Base-by-base conservation (phyloP, 495 filamentous ascomycete species). In the Pyronema domesticum region DNA sequence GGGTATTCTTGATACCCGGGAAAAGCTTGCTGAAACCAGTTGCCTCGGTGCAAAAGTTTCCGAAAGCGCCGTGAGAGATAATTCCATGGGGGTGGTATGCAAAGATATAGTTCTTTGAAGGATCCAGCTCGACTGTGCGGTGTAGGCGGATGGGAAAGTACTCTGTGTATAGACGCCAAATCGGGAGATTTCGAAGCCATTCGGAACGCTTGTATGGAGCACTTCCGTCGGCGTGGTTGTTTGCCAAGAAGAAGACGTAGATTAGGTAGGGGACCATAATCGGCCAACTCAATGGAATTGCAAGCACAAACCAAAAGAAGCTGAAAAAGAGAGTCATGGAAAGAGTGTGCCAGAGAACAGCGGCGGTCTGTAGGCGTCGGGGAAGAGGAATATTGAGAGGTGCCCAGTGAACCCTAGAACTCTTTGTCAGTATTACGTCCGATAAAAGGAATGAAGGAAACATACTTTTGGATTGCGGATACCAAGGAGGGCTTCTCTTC, bases 41-140 rank as follows among this genome's bases (percentile, higher is more conserved):
- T 1, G 59, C 65, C 59, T 96, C 91, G 6, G 93, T 96, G 33
- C 74, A 85, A 59, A 98, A 95, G 13, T 89, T 82, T 3, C 83
- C 86, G 68, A 91, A 95, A 0, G 93, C 91, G 37, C 91, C 91
- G 63, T 95, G 86, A 11, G 83, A 87, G 61, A 98, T 94, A 68
- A 98, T 95, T 40, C 91, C 91, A 66, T 96, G 89, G 0, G 89
- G 89, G 64, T 95, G 91, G 67, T 96, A 95, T 42, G 93, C 91
- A 65, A 98, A 94, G 59, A 98, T 89, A 70, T 96, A 98, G 69
- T 96, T 96, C 55, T 86, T 76, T 2, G 82, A 85, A 0, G 86
- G 74, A 11, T 84, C 77, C 2, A 98, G 79, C 48, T 83, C 69
- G 59, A 81, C 74, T 37, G 85, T 87, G 54, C 89, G 83, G 68